Evolutionary conservation across 805 yeast genomes (phyloP).

Genomic region (Candida chauliodis): DNA sequence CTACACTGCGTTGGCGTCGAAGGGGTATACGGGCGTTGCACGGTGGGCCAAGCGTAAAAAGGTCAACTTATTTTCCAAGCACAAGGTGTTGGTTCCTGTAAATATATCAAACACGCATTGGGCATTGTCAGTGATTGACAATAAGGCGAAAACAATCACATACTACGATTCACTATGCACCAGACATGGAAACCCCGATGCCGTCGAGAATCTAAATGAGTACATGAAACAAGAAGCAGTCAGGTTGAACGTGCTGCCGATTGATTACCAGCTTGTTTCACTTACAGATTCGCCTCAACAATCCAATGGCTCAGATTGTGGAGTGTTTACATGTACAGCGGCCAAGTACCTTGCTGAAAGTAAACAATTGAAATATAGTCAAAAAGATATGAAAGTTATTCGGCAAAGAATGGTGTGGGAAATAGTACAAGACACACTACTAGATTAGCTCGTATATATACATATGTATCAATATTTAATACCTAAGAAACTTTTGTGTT

Average conservation of each 20-base stretch:
- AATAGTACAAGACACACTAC: conserved; percentile 34
- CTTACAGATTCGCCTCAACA: conserved; percentile 67
- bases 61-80: conserved; percentile 53
- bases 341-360: conserved; percentile 59
- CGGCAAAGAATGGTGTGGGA: conserved; percentile 70
- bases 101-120: conserved; percentile 83
- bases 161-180: conserved; percentile 72
- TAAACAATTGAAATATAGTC: conserved; percentile 50
- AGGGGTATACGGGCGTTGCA: conserved; percentile 61
- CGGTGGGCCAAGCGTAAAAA: conserved; percentile 27
- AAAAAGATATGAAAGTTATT: conserved; percentile 63
- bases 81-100: conserved; percentile 77
- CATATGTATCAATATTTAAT: conserved; percentile 1
- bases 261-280: conserved; percentile 22
- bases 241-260: conserved; percentile 29
- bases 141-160: conserved; percentile 51
- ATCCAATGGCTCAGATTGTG: conserved; percentile 89
- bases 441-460: conserved; percentile 15
- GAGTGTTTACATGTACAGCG: conserved; percentile 84
- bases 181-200: conserved; percentile 36
- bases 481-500: conserved; percentile 2
- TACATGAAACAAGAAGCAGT: conserved; percentile 70
- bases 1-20: conserved; percentile 62
- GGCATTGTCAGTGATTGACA: conserved; percentile 82
- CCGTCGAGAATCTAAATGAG: conserved; percentile 46